Conservation (phyloP, 768 basidiomycete genomes). For the Xerocomus brunneocitrinus region DNA sequence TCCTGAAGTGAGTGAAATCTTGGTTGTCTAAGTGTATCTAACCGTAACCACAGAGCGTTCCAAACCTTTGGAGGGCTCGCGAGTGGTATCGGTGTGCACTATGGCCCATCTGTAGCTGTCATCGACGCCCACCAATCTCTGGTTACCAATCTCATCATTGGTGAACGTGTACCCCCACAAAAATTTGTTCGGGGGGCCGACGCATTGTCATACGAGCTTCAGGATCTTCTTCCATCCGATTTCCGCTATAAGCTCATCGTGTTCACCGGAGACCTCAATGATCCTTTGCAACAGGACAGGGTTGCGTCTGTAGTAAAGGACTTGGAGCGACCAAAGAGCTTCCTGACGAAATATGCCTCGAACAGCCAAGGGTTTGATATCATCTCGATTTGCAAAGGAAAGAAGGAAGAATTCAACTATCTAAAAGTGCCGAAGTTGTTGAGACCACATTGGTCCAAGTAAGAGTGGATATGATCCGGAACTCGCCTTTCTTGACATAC, state of each 20-base stretch:
- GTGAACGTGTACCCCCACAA: slow-evolving; percentile 49
- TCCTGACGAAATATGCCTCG: slow-evolving; percentile 24
- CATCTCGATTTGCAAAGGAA: slow-evolving; percentile 24
- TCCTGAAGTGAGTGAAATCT: slow-evolving; percentile 35
- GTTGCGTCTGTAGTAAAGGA: slow-evolving; percentile 26
- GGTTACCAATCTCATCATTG: slow-evolving; percentile 40
- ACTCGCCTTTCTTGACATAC: neutral
- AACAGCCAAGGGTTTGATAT: slow-evolving; percentile 29
- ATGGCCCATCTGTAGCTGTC: slow-evolving; percentile 38
- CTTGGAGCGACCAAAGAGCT: slow-evolving; percentile 23
- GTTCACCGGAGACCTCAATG: slow-evolving; percentile 37
- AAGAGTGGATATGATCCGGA: slow-evolving; percentile 4
- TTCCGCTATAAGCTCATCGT: slow-evolving; percentile 46
- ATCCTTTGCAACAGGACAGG: slow-evolving; percentile 18
- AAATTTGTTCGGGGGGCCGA: slow-evolving; percentile 45
- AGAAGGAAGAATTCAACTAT: slow-evolving; percentile 33
- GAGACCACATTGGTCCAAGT: slow-evolving; percentile 42
- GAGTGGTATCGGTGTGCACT: slow-evolving; percentile 49
- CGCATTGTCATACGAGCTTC: slow-evolving; percentile 43
- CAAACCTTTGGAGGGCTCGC: slow-evolving; percentile 43
- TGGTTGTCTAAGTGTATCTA: neutral
- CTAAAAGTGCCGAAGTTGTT: slow-evolving; percentile 31
- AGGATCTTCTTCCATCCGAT: slow-evolving; percentile 46
- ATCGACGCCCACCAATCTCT: slow-evolving; percentile 31
- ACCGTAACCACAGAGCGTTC: slow-evolving; percentile 34